Conservation (phyloP, 2,329 filamentous ascomycete genomes). For the Hymenoscyphus linearis region DNA sequence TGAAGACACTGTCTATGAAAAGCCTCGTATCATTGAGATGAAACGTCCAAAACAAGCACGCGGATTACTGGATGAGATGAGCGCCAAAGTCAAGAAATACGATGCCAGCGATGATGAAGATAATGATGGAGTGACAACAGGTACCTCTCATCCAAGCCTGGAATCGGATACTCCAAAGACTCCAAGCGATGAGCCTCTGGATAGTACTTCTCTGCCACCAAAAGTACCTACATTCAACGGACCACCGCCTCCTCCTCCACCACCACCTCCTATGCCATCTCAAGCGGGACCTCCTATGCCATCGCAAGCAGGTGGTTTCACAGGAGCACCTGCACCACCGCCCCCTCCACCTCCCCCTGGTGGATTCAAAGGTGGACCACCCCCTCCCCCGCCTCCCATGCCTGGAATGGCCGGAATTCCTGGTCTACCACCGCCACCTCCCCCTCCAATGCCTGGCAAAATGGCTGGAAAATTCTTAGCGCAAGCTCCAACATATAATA, state of each 20-base stretch:
- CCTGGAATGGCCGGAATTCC: constrained; percentile 43
- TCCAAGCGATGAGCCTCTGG: constrained; percentile 31
- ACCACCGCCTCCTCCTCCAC: constrained; percentile 37
- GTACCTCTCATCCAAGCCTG: constrained; percentile 68
- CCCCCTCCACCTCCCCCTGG: constrained; percentile 41
- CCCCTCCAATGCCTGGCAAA: constrained; percentile 60
- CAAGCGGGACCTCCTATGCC: constrained; percentile 35
- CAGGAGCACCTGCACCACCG: constrained; percentile 34
- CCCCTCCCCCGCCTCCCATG: constrained; percentile 40
- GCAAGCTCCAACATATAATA: constrained; percentile 48
- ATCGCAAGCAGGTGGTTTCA: constrained; percentile 28
- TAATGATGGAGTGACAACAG: constrained; percentile 65
- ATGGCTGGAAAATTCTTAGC: constrained; percentile 74
- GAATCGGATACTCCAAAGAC: constrained; percentile 61
- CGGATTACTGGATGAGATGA: constrained; percentile 65
- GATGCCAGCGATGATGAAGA: constrained; percentile 47
- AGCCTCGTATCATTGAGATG: constrained; percentile 73
- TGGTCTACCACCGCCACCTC: constrained; percentile 47
- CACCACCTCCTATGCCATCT: constrained; percentile 37
- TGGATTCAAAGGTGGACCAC: constrained; percentile 31
- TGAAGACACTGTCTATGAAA: constrained; percentile 54
- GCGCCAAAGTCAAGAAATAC: constrained; percentile 66
- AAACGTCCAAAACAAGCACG: constrained; percentile 58
- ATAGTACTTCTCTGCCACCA: not conserved
- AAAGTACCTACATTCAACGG: constrained; percentile 25